Evolutionary conservation across 2,329 filamentous ascomycete genomes (phyloP), one percentile per base, ranked within the genome.

Genomic region (Alternaria burnsii): DNA sequence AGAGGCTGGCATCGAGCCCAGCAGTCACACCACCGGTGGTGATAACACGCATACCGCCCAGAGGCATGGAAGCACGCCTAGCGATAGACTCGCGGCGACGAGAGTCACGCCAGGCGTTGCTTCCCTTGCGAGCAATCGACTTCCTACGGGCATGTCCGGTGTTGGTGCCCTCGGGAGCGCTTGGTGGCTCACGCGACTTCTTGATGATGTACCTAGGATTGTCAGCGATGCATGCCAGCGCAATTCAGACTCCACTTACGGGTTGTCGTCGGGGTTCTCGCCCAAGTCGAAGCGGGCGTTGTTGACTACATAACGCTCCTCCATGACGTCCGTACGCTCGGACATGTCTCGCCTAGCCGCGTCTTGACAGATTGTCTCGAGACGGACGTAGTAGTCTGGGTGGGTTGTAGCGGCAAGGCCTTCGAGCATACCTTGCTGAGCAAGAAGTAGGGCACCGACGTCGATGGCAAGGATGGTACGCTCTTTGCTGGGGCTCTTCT

Each of bases 231-330:
- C 18, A 18, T 34, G 14, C 10, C 5, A 28, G 14, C n/a, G 12
- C 30, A 20, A 34, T 18, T 10, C 4, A 22, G 24, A 7, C 3
- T 34, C 11, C 20, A 57, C 72, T 67, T 62, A 75, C 72, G 70
- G 75, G 79, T 92, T 94, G 79, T 93, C 89, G 64, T 94, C 91
- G 73, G 91, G 88, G 74, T 94, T 88, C 62, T 90, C 90, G 69
- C 85, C 86, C 43, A 95, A 83, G 71, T 95, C 92, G 78, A 94
- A 96, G 70, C 92, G 90, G 61, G 93, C 89, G 81, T 96, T 95
- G 85, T 96, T 96, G 78, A 96, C 92, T 20, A 96, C 92, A 76
- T 95, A 96, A 74, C 92, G 87, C 74, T 92, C 89, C 74, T 95
- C 91, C 73, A 94, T 86, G 65, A 95, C 90, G 74, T 95, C 91